A percentile compares a stretch with the other conserved stretches of the same genome.
Evolutionary conservation across 768 basidiomycete genomes (phyloP).

Genomic region (Leucosporidium scottii): DNA sequence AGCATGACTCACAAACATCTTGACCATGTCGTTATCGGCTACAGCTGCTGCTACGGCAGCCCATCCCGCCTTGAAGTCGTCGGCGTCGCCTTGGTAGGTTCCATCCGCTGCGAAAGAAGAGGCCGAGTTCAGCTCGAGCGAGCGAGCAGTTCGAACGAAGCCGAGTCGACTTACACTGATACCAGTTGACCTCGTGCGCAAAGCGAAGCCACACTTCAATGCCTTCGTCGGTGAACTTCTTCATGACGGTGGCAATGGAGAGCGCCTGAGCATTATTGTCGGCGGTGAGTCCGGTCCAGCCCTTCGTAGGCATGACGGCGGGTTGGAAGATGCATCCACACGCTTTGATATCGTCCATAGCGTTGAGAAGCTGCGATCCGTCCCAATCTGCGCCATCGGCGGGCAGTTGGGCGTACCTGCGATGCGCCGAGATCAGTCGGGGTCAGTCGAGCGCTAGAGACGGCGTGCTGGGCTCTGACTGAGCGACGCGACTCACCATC

Average conservation of each 20-base stretch:
- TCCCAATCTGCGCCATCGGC: no score
- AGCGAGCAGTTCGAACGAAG: no score
- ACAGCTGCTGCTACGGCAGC: slow-evolving; percentile 32
- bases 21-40: slow-evolving; percentile 28
- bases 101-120: slow-evolving; percentile 10
- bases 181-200: slow-evolving; percentile 25
- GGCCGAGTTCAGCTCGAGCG: neutral
- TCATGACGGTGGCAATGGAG: slow-evolving; percentile 36
- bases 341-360: no score
- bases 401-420: no score
- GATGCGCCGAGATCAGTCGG: no score
- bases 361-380: no score
- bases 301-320: slow-evolving; percentile 30
- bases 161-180: neutral
- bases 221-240: slow-evolving; percentile 37
- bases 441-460: no score
- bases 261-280: slow-evolving; percentile 28
- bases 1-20: slow-evolving; percentile 26
- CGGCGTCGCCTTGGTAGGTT: slow-evolving; percentile 31
- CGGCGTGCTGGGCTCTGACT: no score
- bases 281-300: slow-evolving; percentile 29
- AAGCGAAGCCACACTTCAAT: slow-evolving; percentile 39
- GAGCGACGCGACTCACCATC: no score
- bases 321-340: slow-evolving; percentile 27
- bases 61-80: slow-evolving; percentile 38